Percentiles rank a stretch among this genome's conserved stretches.
Conservation (phyloP, 345 rosid genomes). For the Corymbia maculata region DNA sequence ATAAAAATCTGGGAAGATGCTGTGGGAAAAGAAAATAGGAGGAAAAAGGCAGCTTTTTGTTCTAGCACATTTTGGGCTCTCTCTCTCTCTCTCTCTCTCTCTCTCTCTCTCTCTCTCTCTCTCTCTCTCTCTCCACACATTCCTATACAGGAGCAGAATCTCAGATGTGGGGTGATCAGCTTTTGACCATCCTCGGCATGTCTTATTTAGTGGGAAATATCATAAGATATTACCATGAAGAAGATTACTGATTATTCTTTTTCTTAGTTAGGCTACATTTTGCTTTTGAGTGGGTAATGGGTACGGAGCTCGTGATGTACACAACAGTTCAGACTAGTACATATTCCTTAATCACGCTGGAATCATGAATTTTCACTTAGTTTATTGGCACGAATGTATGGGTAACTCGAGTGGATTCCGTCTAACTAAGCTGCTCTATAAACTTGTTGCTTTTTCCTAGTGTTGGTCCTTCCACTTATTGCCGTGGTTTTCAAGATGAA, state of each 20-base stretch:
- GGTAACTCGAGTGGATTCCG: background rate
- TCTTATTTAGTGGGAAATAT: background rate
- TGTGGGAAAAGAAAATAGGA: background rate
- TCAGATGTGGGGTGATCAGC: conserved; percentile 41
- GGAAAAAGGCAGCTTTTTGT: conserved; percentile 34
- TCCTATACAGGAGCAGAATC: conserved; percentile 48
- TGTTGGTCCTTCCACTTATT: background rate
- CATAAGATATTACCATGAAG: background rate
- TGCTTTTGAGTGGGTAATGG: background rate
- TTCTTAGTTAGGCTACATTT: background rate
- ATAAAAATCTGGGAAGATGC: conserved; percentile 37
- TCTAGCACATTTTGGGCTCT: background rate
- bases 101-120: conserved; percentile 1
- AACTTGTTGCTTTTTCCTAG: background rate
- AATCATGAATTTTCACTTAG: background rate
- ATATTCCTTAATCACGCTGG: background rate
- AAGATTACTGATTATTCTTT: background rate
- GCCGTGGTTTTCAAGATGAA: background rate
- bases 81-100: background rate
- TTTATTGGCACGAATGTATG: background rate
- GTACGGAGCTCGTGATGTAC: background rate
- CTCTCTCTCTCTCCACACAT: background rate
- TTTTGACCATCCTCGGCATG: conserved; percentile 20
- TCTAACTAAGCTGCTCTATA: background rate
- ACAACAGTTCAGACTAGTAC: background rate